Conservation (phyloP, 805 yeast species). For the Ogataea corticis region DNA sequence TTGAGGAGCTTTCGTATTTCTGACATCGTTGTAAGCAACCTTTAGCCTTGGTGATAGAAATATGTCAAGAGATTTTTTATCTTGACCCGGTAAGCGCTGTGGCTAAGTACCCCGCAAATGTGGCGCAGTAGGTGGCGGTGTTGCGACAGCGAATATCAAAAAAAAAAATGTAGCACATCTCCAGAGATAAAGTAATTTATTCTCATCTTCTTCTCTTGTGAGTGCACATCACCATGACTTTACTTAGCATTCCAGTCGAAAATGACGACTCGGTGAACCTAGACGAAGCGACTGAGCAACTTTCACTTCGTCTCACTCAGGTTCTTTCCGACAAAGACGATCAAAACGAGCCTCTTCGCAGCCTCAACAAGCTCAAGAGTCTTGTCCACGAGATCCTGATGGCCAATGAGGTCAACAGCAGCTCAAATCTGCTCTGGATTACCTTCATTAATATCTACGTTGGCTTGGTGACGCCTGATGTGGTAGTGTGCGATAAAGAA, state of each 20-base stretch:
- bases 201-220: neutral
- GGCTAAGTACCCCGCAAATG: too few species aligned
- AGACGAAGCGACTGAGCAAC: conserved; percentile 2
- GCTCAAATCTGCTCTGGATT: conserved; percentile 14
- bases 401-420: neutral
- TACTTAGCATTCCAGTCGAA: conserved; percentile 1
- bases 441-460: conserved; percentile 12
- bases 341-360: neutral
- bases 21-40: neutral
- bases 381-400: conserved; percentile 11
- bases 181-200: neutral
- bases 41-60: neutral
- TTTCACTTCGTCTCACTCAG: conserved; percentile 1
- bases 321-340: neutral
- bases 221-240: too few species aligned
- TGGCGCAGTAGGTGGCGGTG: neutral
- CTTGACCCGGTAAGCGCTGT: neutral
- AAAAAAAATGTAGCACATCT: too few species aligned
- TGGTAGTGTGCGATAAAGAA: conserved; percentile 1
- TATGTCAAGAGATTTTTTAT: neutral
- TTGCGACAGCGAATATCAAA: neutral
- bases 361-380: conserved; percentile 9
- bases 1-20: conserved; percentile 1
- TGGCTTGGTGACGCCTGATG: neutral
- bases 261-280: conserved; percentile 5